Base-by-base conservation (phyloP, 2,329 filamentous ascomycete genomes). In the Atkinsonella texensis region DNA sequence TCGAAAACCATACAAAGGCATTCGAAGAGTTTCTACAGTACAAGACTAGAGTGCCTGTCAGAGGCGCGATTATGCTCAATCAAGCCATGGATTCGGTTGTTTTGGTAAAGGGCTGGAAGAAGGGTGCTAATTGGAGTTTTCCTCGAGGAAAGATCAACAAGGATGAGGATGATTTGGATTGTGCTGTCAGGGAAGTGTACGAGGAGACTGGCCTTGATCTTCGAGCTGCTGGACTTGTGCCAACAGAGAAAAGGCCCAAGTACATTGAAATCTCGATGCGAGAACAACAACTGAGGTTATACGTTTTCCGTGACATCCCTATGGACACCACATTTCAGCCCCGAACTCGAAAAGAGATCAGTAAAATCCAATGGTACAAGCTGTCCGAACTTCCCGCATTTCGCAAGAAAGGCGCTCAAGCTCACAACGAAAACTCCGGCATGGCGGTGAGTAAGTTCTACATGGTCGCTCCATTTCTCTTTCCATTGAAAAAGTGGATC, bases 71-170 rank as follows among this genome's bases (percentile, higher is more conserved):
- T 54, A 74, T 98, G 74, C 77, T 98, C 49, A 96, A 96, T 64
- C 76, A 89, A 54, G 80, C 79, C n/a, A 95, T 98, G 90, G 91
- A 97, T 62, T 84, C 89, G 49, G 87, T 89, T 0, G 81, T 98
- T 13, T 75, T 98, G 43, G 94, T 98, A 54, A 94, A 95, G 64
- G 94, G 93, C 15, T 98, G 90, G 89, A 98, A 97, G 74, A 97
- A 95, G 66, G 84, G 85, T 35, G 87, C 91, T 12, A 91, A 85
- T 64, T 98, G 93, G 93, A 95, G 89, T 65, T 98, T 98, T 53
- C 93, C 93, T 0, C 75, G 91, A 48, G 94, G 93, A 40, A 98
- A 98, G 71, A 97, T 98, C 70, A 96, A 96, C 73, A 95, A 95
- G 69, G 88, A 95, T 61, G 93, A 98, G 67, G 83, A 87, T 54